Conservation (phyloP, 805 yeast genomes). For the Candida ovalis region DNA sequence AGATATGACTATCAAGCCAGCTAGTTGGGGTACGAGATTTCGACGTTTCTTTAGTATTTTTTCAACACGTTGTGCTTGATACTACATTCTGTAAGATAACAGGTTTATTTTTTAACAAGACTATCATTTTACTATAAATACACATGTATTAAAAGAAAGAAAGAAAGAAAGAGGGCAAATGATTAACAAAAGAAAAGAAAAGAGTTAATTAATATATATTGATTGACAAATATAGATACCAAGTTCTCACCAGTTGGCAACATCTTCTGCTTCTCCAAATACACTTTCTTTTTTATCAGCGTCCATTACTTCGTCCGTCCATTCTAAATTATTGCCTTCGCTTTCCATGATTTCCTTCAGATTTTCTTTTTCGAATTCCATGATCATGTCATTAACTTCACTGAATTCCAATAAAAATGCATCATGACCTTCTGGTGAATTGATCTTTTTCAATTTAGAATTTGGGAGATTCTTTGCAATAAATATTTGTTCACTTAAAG, state of each 20-base stretch:
- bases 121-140: no score
- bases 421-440: slow-evolving; percentile 96
- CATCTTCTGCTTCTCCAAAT: slow-evolving; percentile 95
- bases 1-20: no score
- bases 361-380: slow-evolving; percentile 57
- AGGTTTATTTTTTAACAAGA: no score
- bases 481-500: slow-evolving; percentile 85
- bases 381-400: slow-evolving; percentile 67
- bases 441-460: slow-evolving; percentile 62
- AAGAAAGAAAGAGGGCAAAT: not conserved
- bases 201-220: not conserved
- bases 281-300: slow-evolving; percentile 59
- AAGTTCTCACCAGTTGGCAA: slow-evolving; percentile 73
- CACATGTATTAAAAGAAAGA: not conserved
- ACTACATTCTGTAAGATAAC: no score
- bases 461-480: slow-evolving; percentile 73
- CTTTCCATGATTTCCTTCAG: slow-evolving; percentile 57
- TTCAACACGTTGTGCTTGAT: no score
- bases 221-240: no score
- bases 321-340: slow-evolving; percentile 43
- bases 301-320: slow-evolving; percentile 39
- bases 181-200: not conserved
- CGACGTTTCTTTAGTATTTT: no score
- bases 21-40: no score
- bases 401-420: slow-evolving; percentile 90